These are phyloP conservation scores for Tolypocladium album DNA, from an alignment of 2,329 filamentous ascomycete genomes.

Conservation along the genomic window DNA sequence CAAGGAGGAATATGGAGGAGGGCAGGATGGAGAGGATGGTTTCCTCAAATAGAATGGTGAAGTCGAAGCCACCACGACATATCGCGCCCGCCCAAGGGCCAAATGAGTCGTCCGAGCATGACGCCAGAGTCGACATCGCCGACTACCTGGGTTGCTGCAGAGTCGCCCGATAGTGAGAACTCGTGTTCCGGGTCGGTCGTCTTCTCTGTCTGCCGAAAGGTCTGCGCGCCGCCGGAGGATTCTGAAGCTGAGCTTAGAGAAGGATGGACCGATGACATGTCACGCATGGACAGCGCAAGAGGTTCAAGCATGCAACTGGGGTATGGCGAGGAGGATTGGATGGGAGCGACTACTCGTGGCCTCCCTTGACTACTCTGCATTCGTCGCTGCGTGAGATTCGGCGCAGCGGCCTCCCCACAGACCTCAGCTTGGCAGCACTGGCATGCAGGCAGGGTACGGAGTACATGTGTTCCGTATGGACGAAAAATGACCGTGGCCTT, in stretches of 20 bases:
- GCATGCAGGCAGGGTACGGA: too few species aligned
- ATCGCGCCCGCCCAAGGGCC: slow-evolving; percentile 3
- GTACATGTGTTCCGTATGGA: too few species aligned
- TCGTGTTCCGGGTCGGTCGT: neutral
- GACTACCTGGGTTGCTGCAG: neutral
- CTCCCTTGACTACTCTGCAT: neutral
- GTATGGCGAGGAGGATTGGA: neutral
- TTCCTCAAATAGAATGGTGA: slow-evolving; percentile 10
- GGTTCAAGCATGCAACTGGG: neutral
- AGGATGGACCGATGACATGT: neutral
- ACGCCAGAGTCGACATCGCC: neutral
- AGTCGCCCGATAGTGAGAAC: neutral
- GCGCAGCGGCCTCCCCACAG: neutral
- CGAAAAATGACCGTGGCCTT: too few species aligned
- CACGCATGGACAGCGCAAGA: neutral
- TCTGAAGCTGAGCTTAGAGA: neutral
- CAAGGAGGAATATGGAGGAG: slow-evolving; percentile 1
- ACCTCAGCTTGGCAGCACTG: too few species aligned
- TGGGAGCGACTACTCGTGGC: neutral
- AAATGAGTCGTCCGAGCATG: slow-evolving; percentile 2
- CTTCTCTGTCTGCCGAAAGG: neutral
- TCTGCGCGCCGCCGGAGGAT: too few species aligned
- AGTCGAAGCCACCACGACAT: slow-evolving; percentile 11
- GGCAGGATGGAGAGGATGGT: slow-evolving; percentile 6
- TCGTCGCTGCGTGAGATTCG: neutral